Conservation (phyloP, 371 early-diverging fungal genomes). For the Rhizopus delemar region DNA sequence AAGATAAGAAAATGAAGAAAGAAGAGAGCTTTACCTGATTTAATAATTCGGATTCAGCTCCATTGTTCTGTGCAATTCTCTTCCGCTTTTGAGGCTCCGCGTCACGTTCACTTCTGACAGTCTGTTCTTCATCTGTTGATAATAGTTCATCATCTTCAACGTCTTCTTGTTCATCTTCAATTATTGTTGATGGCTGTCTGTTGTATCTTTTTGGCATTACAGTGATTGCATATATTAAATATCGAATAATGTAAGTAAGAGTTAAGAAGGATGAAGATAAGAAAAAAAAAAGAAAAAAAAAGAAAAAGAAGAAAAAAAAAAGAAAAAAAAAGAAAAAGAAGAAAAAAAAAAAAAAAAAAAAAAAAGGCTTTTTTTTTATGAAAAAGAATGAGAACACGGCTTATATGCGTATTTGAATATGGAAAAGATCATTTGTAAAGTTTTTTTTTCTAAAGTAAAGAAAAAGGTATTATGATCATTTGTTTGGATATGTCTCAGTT, state of each 20-base stretch:
- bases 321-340: not conserved
- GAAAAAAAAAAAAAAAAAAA: conserved; percentile 1
- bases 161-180: not conserved
- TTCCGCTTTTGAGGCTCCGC: not conserved
- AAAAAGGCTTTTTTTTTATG: not conserved
- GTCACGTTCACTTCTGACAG: conserved; percentile 1
- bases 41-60: conserved; percentile 1
- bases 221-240: too few relatives aligned
- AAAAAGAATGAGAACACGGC: too few relatives aligned
- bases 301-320: not conserved
- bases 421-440: conserved; percentile 5
- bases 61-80: conserved; percentile 2
- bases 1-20: too few relatives aligned
- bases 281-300: not conserved
- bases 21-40: not conserved
- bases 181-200: not conserved
- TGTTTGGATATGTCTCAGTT: conserved; percentile 2
- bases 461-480: not conserved
- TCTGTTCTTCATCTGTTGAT: not conserved
- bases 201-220: not conserved
- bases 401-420: conserved; percentile 5
- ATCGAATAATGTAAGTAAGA: too few relatives aligned
- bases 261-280: not conserved
- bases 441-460: conserved; percentile 2
- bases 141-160: not conserved